phyloP scores from a whole-genome alignment of 495 filamentous ascomycete genomes.

The Annulohypoxylon nitens region DNA sequence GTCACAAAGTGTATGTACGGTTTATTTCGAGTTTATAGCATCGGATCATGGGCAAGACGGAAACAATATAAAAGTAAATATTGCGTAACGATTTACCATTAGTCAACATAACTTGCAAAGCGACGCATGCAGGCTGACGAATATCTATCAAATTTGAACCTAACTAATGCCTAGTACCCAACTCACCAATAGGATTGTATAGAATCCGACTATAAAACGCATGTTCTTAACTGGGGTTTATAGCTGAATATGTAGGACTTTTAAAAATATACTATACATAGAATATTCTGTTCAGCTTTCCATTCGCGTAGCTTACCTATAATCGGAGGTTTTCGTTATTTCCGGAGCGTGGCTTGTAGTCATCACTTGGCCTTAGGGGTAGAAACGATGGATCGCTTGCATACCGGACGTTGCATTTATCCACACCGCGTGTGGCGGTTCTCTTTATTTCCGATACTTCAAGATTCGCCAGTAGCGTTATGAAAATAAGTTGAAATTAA shows the following conservation, averaged over 20 bases:
- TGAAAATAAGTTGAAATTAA: no score
- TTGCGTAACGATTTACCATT: neutral
- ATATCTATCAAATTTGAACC: neutral
- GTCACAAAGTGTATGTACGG: conserved; percentile 16
- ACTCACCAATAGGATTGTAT: neutral
- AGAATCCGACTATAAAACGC: neutral
- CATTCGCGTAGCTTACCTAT: neutral
- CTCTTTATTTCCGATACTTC: neutral
- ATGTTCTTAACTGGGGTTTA: neutral
- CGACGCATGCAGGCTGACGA: neutral
- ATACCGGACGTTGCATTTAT: neutral
- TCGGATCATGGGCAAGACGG: neutral
- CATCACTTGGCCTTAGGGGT: neutral
- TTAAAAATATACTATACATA: neutral
- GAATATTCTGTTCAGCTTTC: neutral
- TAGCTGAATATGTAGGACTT: neutral
- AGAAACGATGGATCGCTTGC: neutral
- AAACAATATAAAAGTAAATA: neutral
- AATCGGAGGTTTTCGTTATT: neutral
- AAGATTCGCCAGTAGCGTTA: neutral
- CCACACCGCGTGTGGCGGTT: neutral
- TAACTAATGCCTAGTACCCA: neutral
- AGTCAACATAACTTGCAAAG: no score
- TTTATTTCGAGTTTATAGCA: conserved; percentile 12
- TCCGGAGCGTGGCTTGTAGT: neutral